Base-by-base conservation (phyloP, 2,329 filamentous ascomycete species). In the Epichloe coenophiala region DNA sequence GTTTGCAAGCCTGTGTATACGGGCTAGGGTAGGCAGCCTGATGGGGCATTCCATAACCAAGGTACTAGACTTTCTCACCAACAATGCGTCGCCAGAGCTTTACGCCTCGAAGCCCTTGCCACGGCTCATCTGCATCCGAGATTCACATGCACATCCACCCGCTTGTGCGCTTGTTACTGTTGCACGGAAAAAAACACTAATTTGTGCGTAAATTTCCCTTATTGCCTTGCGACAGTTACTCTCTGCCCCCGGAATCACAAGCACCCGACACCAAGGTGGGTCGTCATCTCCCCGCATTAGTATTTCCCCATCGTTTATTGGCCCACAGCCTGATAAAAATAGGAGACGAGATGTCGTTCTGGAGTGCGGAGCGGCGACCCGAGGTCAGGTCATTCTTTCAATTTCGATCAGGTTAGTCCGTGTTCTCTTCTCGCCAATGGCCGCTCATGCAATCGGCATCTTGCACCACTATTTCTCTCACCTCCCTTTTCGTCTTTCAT, bases 251-350 rank as follows among this genome's bases (percentile, higher is more conserved):
- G 36, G 45, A 39, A 47, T 41, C 37, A 35, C 46, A 15, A 48
- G 23, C 46, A 41, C 15, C 47, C 37, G 38, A 13, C 19, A 36
- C 33, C 41, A 44, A 21, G 13, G 15, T 33, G 17, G 40, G 13
- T 31, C 33, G 3, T 23, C 12, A 11, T 46, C 38, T 42, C 40
- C 19, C 49, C 44, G 47, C 55, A 63, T 64, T 64, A 50, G 56
- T 51, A 64, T 64, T 58, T 47, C 48, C 40, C 48, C 52, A n/a
- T 50, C 49, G 46, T 41, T 59, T 55, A 63, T 63, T 64, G 60
- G 62, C 44, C 21, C 43, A 52, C 49, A 23, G 7, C 7, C 27
- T 31, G 27, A 27, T 7, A 31, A 9, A 9, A 31, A 31, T 1
- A 8, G 27, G 27, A 31, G 27, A 31, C 7, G 27, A 31, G 0